Conservation (phyloP, 2,329 filamentous ascomycete genomes). For the Rachicladosporium sp. region DNA sequence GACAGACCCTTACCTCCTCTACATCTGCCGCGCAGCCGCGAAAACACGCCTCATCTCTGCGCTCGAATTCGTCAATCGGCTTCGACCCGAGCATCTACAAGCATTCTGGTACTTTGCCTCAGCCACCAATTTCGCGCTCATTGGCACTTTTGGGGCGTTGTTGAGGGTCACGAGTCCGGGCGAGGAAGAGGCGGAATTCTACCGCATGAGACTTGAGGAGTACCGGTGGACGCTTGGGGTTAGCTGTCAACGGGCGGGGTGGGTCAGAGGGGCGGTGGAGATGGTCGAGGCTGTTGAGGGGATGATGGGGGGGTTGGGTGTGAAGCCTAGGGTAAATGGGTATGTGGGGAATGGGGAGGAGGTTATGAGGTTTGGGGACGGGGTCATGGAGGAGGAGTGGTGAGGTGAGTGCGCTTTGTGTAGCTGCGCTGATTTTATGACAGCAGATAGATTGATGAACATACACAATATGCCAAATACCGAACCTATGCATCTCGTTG, state of each 20-base stretch:
- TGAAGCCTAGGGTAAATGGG: slow-evolving; percentile 24
- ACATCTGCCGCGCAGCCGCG: slow-evolving; percentile 86
- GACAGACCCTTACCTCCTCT: slow-evolving; percentile 65
- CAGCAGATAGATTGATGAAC: too few relatives aligned
- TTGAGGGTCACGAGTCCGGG: slow-evolving; percentile 82
- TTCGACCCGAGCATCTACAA: slow-evolving; percentile 74
- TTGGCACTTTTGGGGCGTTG: slow-evolving; percentile 83
- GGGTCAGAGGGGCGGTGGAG: slow-evolving; percentile 33
- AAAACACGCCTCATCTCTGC: slow-evolving; percentile 90
- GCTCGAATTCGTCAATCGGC: slow-evolving; percentile 93
- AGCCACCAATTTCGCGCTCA: slow-evolving; percentile 84
- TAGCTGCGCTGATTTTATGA: too few relatives aligned
- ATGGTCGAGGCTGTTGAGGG: slow-evolving; percentile 32
- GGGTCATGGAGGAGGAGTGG: too few relatives aligned
- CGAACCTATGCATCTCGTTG: too few relatives aligned
- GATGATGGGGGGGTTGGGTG: slow-evolving; percentile 32
- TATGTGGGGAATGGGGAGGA: slow-evolving; percentile 1
- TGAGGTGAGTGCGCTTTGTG: too few relatives aligned
- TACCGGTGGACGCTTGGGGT: slow-evolving; percentile 92
- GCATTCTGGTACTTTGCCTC: slow-evolving; percentile 88
- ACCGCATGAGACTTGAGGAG: slow-evolving; percentile 70
- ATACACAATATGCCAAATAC: too few relatives aligned
- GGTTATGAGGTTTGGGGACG: neutral
- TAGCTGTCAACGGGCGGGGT: slow-evolving; percentile 56
- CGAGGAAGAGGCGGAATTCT: slow-evolving; percentile 84